Evolutionary conservation across 164 flowering plant genomes (phyloP), one percentile per base, ranked within the genome.

Genomic region (Protea cynaroides): DNA sequence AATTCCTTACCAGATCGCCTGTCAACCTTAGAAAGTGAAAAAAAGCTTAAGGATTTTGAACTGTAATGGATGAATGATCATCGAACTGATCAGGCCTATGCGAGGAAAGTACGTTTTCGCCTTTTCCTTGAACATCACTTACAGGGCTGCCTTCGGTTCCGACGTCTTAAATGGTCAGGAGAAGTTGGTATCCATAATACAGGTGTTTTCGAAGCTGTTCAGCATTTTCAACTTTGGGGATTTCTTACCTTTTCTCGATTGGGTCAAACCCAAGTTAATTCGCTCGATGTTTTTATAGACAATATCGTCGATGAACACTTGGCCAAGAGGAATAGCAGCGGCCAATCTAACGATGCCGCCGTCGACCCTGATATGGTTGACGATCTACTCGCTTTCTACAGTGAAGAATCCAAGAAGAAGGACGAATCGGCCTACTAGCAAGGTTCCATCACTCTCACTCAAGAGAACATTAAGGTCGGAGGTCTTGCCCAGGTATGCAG

Each of bases 171-270:
- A 85, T 0, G 90, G 85, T 0, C 88, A 87, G 68, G 84, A 81
- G 3, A 83, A 84, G 67, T 86, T 86, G 50, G 73, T 87, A 25
- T 21, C 74, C 2, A 87, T 90, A 38, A 24, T 90, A 65, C 96
- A 90, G 59, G 96, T 87, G 69, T 83, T 87, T 56, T 90, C 96
- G 0, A 83, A 79, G 77, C 80, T 90, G 0, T 86, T 90, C 43
- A 93, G 96, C 0, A 92, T 88, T 9, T 87, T 90, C 63, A 87
- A 90, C 36, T 64, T 90, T 0, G 86, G 83, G 0, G 96, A 90
- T 73, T 90, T 90, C 67, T 64, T 87, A 8, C 92, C 96, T 1
- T 63, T 66, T 65, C 71, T 89, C 7, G 58, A 74, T 0, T 82
- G 86, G 84, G 21, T 78, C 21, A 89, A 84, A 51, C 88, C 84